Percentiles rank a stretch among this genome's conserved stretches.
These are phyloP conservation scores for Tubosaeta sp. DNA, from an alignment of 768 basidiomycete species.

Conservation along the genomic window DNA sequence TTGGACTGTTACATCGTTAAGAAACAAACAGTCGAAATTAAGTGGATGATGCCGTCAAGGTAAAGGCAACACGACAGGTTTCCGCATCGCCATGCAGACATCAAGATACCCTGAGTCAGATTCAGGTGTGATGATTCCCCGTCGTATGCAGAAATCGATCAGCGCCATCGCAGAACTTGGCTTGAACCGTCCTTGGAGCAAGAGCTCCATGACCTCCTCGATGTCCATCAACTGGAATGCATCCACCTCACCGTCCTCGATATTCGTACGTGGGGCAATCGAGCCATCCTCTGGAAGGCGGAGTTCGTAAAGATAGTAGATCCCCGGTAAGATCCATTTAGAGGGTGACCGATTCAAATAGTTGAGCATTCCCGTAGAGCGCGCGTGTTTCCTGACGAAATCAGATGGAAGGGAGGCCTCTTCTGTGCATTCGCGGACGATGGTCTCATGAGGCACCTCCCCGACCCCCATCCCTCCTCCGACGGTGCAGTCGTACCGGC, in stretches of 20 bases:
- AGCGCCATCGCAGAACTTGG: slow-evolving; percentile 41
- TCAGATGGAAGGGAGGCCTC: slow-evolving; percentile 39
- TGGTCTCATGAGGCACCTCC: slow-evolving; percentile 33
- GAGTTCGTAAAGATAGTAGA: slow-evolving; percentile 44
- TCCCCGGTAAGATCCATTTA: slow-evolving; percentile 42
- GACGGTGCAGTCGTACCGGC: slow-evolving; percentile 40
- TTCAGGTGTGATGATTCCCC: slow-evolving; percentile 28
- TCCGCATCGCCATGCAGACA: slow-evolving; percentile 22
- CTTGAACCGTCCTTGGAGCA: slow-evolving; percentile 38
- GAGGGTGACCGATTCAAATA: slow-evolving; percentile 41
- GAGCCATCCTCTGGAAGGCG: slow-evolving; percentile 34
- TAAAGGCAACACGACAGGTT: slow-evolving; percentile 15
- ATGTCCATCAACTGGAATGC: slow-evolving; percentile 37
- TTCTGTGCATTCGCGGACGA: slow-evolving; percentile 41
- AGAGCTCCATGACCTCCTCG: slow-evolving; percentile 28
- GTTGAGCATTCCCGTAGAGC: slow-evolving; percentile 35
- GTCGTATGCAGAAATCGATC: slow-evolving; percentile 39
- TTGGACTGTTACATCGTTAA: background rate
- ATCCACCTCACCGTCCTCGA: slow-evolving; percentile 41
- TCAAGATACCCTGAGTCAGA: slow-evolving; percentile 22
- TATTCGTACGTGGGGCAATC: slow-evolving; percentile 34
- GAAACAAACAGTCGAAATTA: background rate
- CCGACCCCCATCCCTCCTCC: slow-evolving; percentile 42
- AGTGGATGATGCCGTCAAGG: slow-evolving; percentile 9
- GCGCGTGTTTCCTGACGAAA: slow-evolving; percentile 31